Evolutionary conservation across 1,284 basidiomycete species (phyloP).

Genomic region (Prillingera fragicola): DNA sequence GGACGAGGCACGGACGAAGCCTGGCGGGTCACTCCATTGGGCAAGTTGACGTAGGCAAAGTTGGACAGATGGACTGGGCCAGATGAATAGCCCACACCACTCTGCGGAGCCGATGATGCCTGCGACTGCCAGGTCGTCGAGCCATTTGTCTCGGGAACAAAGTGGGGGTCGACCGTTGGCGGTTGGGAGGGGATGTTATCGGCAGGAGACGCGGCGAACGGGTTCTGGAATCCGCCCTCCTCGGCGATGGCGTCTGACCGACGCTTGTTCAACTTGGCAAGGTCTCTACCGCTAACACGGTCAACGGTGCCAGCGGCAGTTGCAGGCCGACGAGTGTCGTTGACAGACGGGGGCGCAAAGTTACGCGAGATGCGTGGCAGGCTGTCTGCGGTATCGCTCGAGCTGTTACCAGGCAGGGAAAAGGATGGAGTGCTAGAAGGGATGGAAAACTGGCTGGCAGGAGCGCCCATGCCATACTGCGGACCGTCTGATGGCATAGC

Average conservation of each 20-base stretch:
- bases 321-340: constrained; percentile 39
- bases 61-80: too few species aligned
- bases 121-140: constrained; percentile 4
- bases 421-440: constrained; percentile 25
- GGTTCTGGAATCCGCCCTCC: constrained; percentile 8
- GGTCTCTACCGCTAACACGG: constrained; percentile 2
- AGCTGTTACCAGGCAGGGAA: constrained; percentile 23
- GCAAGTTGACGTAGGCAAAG: constrained; percentile 1
- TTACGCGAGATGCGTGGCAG: constrained; percentile 45
- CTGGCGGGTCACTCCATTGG: constrained; percentile 2
- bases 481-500: too few species aligned
- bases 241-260: background rate
- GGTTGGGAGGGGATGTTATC: constrained; percentile 1
- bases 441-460: too few species aligned
- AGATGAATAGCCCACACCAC: too few species aligned
- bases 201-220: constrained; percentile 4
- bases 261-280: background rate
- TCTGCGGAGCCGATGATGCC: too few species aligned
- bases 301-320: constrained; percentile 40
- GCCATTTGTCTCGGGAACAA: constrained; percentile 9
- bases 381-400: constrained; percentile 26
- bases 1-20: constrained; percentile 20
- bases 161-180: constrained; percentile 25
- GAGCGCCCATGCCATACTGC: too few species aligned
- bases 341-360: constrained; percentile 34